phyloP scores from a whole-genome alignment of 1,139 yeast species.

The Blastobotrys petasosporus region DNA sequence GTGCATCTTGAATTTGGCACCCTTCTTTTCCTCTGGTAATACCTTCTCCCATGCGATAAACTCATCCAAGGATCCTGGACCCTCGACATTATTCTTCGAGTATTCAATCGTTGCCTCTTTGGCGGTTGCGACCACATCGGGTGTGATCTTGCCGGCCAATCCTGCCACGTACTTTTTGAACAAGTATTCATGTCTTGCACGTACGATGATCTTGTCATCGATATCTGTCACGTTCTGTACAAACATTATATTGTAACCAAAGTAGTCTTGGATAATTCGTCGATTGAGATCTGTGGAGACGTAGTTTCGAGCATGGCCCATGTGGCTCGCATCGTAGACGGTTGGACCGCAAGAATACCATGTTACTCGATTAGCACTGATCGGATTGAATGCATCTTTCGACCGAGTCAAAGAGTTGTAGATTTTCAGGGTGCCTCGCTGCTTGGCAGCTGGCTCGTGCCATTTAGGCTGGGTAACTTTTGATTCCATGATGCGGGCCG shows the following conservation, averaged over 20 bases:
- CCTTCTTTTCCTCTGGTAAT: constrained; percentile 39
- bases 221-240: constrained; percentile 97
- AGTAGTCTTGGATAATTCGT: constrained; percentile 79
- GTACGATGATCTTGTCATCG: constrained; percentile 90
- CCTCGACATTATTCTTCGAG: constrained; percentile 53
- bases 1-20: constrained; percentile 87
- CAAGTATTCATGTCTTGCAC: constrained; percentile 85
- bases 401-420: constrained; percentile 81
- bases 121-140: constrained; percentile 39
- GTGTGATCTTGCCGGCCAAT: constrained; percentile 28
- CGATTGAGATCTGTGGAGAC: constrained; percentile 92
- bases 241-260: constrained; percentile 79
- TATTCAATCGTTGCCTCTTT: constrained; percentile 45
- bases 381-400: constrained; percentile 71
- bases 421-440: constrained; percentile 37
- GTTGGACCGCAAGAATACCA: constrained; percentile 99
- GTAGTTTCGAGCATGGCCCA: constrained; percentile 99
- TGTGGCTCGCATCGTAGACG: constrained; percentile 92
- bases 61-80: constrained; percentile 31
- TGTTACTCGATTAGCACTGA: constrained; percentile 53
- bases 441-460: constrained; percentile 17
- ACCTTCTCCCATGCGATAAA: constrained; percentile 48
- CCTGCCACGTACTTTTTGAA: constrained; percentile 50
- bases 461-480: constrained; percentile 23
- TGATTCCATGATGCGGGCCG: constrained; percentile 9